Percentiles rank a stretch among this genome's conserved stretches.
phyloP scores from a whole-genome alignment of 2,329 filamentous ascomycete species.

The Lachnellula cervina region DNA sequence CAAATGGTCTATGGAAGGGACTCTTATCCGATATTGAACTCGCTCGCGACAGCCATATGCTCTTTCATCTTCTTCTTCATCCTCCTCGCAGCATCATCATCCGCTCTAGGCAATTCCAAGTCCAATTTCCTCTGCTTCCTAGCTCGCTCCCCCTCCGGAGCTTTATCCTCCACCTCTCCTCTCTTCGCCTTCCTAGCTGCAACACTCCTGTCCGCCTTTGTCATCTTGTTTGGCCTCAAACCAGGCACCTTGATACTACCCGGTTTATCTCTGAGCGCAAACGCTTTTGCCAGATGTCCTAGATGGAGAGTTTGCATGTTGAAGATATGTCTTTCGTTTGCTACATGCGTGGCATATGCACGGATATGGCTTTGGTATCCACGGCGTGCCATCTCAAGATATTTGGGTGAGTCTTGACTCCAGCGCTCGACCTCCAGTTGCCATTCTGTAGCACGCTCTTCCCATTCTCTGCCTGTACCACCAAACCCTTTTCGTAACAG shows the following conservation, averaged over 20 bases:
- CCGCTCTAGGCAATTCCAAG: slow-evolving; percentile 36
- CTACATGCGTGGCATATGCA: slow-evolving; percentile 90
- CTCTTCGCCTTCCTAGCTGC: slow-evolving; percentile 33
- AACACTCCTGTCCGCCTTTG: slow-evolving; percentile 37
- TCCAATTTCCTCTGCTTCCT: slow-evolving; percentile 35
- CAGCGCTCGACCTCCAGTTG: slow-evolving; percentile 63
- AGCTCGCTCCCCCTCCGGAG: slow-evolving; percentile 30
- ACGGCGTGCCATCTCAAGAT: slow-evolving; percentile 75
- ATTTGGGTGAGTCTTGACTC: slow-evolving; percentile 57
- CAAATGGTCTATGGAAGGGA: neutral
- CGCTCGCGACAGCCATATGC: slow-evolving; percentile 52
- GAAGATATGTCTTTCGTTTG: slow-evolving; percentile 79
- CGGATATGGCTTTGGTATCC: slow-evolving; percentile 90
- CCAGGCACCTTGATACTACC: slow-evolving; percentile 65
- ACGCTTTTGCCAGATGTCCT: slow-evolving; percentile 90
- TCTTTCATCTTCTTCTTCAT: slow-evolving; percentile 60
- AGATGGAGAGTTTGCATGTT: slow-evolving; percentile 88
- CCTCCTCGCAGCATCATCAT: slow-evolving; percentile 56
- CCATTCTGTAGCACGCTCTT: slow-evolving; percentile 61
- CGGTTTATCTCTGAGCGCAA: slow-evolving; percentile 82
- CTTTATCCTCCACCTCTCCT: slow-evolving; percentile 33
- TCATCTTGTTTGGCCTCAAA: slow-evolving; percentile 38
- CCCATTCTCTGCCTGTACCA: slow-evolving; percentile 50
- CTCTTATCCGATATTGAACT: slow-evolving; percentile 62
- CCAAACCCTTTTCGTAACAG: slow-evolving; percentile 62